Percentiles rank a stretch among this genome's conserved stretches.
Evolutionary conservation across 1,284 basidiomycete species (phyloP).

Genomic region (Marasmius tenuissimus): DNA sequence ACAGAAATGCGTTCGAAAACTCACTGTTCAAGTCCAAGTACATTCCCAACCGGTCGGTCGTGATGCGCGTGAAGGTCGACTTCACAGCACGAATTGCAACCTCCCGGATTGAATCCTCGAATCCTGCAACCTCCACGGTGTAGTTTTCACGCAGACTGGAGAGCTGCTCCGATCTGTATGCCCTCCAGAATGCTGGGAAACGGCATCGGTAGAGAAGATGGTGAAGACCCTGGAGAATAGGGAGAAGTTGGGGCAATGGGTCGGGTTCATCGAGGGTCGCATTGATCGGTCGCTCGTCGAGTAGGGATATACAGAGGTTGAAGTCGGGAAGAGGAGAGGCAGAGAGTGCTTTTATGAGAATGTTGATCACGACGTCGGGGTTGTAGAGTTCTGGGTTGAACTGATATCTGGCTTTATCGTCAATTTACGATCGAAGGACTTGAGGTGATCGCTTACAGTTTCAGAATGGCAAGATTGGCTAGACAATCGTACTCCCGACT

Average conservation of each 20-base stretch:
- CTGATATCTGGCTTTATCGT: slow-evolving; percentile 70
- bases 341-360: slow-evolving; percentile 90
- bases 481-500: slow-evolving; percentile 91
- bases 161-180: slow-evolving; percentile 67
- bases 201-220: slow-evolving; percentile 83
- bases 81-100: slow-evolving; percentile 78
- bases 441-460: slow-evolving; percentile 53
- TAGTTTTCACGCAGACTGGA: slow-evolving; percentile 81
- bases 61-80: slow-evolving; percentile 79
- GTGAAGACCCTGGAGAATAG: slow-evolving; percentile 74
- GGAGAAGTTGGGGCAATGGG: slow-evolving; percentile 74
- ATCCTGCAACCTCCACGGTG: slow-evolving; percentile 78
- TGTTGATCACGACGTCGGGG: slow-evolving; percentile 90
- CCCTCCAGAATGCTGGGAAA: slow-evolving; percentile 88
- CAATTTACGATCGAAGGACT: neutral
- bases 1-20: slow-evolving; percentile 22
- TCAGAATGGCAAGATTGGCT: slow-evolving; percentile 88
- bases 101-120: slow-evolving; percentile 77
- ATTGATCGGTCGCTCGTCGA: slow-evolving; percentile 72
- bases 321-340: slow-evolving; percentile 88
- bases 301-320: slow-evolving; percentile 87
- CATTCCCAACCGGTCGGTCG: slow-evolving; percentile 62
- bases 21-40: slow-evolving; percentile 75
- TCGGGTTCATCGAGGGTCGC: slow-evolving; percentile 76
- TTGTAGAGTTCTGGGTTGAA: slow-evolving; percentile 95